Conservation (phyloP, 176 grass and related monocot species). For the Puccinellia tenuiflora region DNA sequence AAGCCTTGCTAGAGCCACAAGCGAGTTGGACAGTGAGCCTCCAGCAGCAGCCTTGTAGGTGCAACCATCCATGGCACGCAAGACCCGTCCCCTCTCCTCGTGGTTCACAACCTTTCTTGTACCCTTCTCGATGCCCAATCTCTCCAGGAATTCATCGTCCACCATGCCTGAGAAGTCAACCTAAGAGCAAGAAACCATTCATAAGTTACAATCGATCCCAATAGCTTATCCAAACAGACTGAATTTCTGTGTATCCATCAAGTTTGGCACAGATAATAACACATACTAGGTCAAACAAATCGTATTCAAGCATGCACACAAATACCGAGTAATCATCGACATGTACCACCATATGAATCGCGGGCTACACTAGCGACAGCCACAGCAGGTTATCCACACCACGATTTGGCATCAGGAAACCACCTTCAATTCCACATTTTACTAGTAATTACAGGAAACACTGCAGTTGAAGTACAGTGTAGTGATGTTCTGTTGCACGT, state of each 20-base stretch:
- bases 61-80: conserved; percentile 91
- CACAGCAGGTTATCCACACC: background rate
- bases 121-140: conserved; percentile 72
- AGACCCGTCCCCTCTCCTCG: conserved; percentile 75
- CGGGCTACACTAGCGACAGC: background rate
- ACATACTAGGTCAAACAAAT: background rate
- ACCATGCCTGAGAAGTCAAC: conserved; percentile 94
- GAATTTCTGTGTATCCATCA: background rate
- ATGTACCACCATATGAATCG: background rate
- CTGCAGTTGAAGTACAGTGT: background rate
- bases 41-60: conserved; percentile 93
- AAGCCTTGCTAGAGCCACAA: conserved; percentile 75
- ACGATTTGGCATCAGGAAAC: background rate
- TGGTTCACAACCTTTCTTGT: conserved; percentile 84
- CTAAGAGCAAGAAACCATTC: conserved; percentile 12
- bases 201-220: conserved; percentile 14
- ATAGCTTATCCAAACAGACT: background rate
- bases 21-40: conserved; percentile 84
- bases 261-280: background rate
- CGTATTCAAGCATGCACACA: background rate
- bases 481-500: background rate
- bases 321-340: background rate
- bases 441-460: background rate
- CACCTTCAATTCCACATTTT: background rate
- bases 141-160: conserved; percentile 65